Conservation (phyloP, 1,284 basidiomycete species). For the Wolfiporia cocos region DNA sequence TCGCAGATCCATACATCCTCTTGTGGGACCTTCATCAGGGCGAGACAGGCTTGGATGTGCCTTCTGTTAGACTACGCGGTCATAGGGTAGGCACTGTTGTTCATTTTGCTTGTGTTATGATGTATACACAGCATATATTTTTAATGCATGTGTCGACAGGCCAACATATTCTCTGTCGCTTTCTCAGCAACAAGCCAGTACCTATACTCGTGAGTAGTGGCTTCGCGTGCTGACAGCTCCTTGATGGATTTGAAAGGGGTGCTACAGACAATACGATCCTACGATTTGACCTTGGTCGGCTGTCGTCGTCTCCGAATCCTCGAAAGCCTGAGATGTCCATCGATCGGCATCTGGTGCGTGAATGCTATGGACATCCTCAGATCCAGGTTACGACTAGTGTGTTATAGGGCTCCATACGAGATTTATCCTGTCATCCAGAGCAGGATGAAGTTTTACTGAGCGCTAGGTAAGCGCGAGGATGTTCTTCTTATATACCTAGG, state of each 20-base stretch:
- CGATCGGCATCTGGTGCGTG: too few relatives aligned
- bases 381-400: too few relatives aligned
- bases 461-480: slow-evolving; percentile 41
- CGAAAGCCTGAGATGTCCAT: too few relatives aligned
- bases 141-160: too few relatives aligned
- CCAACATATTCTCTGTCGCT: slow-evolving; percentile 62
- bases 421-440: slow-evolving; percentile 53
- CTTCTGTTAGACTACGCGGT: slow-evolving; percentile 42
- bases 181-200: slow-evolving; percentile 61
- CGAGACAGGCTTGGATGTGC: slow-evolving; percentile 38
- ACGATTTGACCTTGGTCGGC: slow-evolving; percentile 45
- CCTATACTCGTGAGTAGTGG: slow-evolving; percentile 51
- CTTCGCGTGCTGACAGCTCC: too few relatives aligned
- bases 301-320: slow-evolving; percentile 14
- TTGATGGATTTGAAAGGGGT: slow-evolving; percentile 34
- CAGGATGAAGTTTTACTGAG: slow-evolving; percentile 64
- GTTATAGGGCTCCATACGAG: slow-evolving; percentile 54
- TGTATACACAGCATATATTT: too few relatives aligned
- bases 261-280: slow-evolving; percentile 54
- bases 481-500: slow-evolving; percentile 2
- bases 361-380: too few relatives aligned
- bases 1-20: slow-evolving; percentile 49
- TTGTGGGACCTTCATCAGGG: slow-evolving; percentile 72
- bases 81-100: slow-evolving; percentile 34
- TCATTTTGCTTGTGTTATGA: not conserved